Percentiles rank a stretch among this genome's conserved stretches.
These are phyloP conservation scores for Rhodotorula taiwanensis DNA, from an alignment of 768 basidiomycete species.

Conservation along the genomic window DNA sequence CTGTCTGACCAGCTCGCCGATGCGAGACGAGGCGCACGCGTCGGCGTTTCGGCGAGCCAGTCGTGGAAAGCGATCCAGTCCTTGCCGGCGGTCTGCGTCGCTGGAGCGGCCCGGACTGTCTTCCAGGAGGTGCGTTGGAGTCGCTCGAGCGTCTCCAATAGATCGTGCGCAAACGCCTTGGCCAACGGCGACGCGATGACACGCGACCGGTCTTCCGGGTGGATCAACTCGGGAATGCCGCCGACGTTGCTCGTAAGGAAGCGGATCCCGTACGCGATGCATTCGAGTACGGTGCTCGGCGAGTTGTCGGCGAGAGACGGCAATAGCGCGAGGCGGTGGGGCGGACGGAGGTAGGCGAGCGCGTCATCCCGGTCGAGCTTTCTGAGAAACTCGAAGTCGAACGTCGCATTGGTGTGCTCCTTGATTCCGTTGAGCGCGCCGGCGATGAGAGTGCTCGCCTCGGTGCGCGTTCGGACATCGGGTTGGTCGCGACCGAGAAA, in stretches of 20 bases:
- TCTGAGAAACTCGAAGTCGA: constrained; percentile 18
- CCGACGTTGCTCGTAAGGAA: constrained; percentile 31
- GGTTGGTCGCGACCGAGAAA: constrained; percentile 34
- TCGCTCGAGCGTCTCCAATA: neutral
- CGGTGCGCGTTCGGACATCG: constrained; percentile 22
- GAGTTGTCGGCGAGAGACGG: constrained; percentile 38
- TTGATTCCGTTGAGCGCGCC: constrained; percentile 24
- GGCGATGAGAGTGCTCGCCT: constrained; percentile 13
- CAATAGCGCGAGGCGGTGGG: constrained; percentile 32
- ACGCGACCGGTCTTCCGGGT: constrained; percentile 8
- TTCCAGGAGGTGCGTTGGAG: neutral
- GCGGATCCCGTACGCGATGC: constrained; percentile 25
- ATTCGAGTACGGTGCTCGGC: constrained; percentile 36
- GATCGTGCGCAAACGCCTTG: constrained; percentile 1
- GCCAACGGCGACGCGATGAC: constrained; percentile 19
- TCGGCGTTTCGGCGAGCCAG: constrained; percentile 4
- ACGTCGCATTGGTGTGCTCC: constrained; percentile 25
- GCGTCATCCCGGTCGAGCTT: constrained; percentile 24
- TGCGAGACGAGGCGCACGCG: neutral
- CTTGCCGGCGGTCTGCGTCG: constrained; percentile 5
- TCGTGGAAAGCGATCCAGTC: constrained; percentile 26
- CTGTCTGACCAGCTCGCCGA: too few relatives aligned
- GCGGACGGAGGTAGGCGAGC: constrained; percentile 21
- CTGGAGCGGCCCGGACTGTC: constrained; percentile 2
- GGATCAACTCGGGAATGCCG: constrained; percentile 32